Percentiles rank a stretch among this genome's conserved stretches.
Evolutionary conservation across 805 yeast genomes (phyloP).

Genomic region (Wickerhamiella brachini): DNA sequence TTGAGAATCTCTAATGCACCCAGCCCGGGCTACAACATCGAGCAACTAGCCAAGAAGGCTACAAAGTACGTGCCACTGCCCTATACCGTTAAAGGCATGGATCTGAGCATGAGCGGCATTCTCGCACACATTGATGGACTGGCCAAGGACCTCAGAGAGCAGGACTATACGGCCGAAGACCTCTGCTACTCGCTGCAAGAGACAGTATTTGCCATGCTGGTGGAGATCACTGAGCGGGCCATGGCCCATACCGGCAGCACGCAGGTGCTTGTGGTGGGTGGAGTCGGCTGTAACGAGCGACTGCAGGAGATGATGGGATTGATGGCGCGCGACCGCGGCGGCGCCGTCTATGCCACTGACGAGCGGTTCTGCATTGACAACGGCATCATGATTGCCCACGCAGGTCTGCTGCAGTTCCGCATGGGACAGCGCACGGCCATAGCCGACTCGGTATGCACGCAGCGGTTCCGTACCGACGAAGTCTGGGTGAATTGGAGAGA

Average conservation of each 20-base stretch:
- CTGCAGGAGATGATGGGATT: constrained; percentile 93
- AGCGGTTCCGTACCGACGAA: constrained; percentile 88
- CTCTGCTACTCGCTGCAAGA: constrained; percentile 89
- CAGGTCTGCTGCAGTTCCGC: constrained; percentile 76
- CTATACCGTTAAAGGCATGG: constrained; percentile 98
- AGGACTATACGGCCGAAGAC: constrained; percentile 55
- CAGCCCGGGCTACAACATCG: constrained; percentile 95
- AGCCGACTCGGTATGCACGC: constrained; percentile 73
- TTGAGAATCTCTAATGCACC: constrained; percentile 83
- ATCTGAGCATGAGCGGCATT: constrained; percentile 90
- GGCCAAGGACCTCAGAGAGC: constrained; percentile 45
- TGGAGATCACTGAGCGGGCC: constrained; percentile 94
- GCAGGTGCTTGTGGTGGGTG: constrained; percentile 92
- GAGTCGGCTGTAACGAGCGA: constrained; percentile 92
- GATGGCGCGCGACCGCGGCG: constrained; percentile 83
- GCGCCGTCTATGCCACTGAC: constrained; percentile 87
- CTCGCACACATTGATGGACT: constrained; percentile 70
- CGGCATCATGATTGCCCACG: constrained; percentile 98
- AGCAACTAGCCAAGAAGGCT: constrained; percentile 69
- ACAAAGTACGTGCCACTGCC: constrained; percentile 57
- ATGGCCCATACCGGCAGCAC: constrained; percentile 90
- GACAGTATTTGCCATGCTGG: constrained; percentile 86
- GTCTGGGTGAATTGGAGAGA: constrained; percentile 86
- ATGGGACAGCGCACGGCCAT: constrained; percentile 55
- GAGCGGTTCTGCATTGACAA: constrained; percentile 95